A percentile compares a stretch with the other conserved stretches of the same genome.
Conservation (phyloP, 2,329 filamentous ascomycete species). For the Fusarium compactum region DNA sequence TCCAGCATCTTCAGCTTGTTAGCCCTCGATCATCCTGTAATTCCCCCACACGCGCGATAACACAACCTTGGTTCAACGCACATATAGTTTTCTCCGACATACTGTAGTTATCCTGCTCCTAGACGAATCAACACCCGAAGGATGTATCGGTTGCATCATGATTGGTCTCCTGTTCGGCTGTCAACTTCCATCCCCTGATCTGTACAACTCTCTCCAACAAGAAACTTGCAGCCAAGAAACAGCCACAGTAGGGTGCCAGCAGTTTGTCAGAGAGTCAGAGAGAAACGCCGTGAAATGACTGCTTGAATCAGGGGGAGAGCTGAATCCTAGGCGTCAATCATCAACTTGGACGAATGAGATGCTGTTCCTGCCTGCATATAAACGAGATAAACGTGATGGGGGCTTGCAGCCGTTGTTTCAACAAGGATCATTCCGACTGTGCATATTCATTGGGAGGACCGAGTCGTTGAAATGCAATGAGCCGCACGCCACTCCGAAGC, state of each 20-base stretch:
- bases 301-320: conserved; percentile 24
- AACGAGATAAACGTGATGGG: conserved; percentile 25
- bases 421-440: conserved; percentile 38
- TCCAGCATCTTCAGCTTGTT: background rate
- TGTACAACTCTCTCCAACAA: conserved; percentile 34
- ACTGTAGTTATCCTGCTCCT: conserved; percentile 3
- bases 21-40: background rate
- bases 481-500: conserved; percentile 38
- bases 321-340: conserved; percentile 9
- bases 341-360: conserved; percentile 15
- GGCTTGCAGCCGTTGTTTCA: conserved; percentile 39
- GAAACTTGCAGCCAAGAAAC: conserved; percentile 27
- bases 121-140: conserved; percentile 26
- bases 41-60: conserved; percentile 31
- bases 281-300: background rate
- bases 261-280: background rate
- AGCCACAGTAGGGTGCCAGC: conserved; percentile 2
- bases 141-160: conserved; percentile 32
- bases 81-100: conserved; percentile 5
- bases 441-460: conserved; percentile 19
- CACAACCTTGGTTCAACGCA: conserved; percentile 19
- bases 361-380: conserved; percentile 1
- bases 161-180: conserved; percentile 38
- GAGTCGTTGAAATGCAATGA: conserved; percentile 34
- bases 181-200: conserved; percentile 18